Base-by-base conservation (phyloP, 2,329 filamentous ascomycete genomes). In the Fusarium austroafricanum region DNA sequence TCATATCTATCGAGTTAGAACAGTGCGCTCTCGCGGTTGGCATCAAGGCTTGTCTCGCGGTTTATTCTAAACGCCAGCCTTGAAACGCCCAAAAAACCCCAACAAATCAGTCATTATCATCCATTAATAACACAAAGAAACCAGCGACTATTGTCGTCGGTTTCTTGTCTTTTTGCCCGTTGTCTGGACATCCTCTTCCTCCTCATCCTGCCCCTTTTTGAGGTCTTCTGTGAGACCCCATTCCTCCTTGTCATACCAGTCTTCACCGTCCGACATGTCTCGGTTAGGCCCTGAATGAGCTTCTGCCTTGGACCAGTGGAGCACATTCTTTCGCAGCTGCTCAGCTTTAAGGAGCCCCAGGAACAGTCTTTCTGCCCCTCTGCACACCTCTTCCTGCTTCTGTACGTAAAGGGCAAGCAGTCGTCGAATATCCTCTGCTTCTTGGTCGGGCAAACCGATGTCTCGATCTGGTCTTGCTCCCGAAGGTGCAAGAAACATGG, bases 181-280 rank as follows among this genome's bases (percentile, higher is more conserved):
- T 66, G 84, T 83, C 65, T 83, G 81, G 61, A 81, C 83, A 66
- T 94, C 92, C 75, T 95, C 92, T 75, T 96, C 92, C 73, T 95
- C 92, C 75, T 92, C 90, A 65, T 94, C 91, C 72, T 92, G 90
- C 0, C 92, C 92, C 80, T 96, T 96, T 77, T 92, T 90, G 10
- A 95, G 80, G 69, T 92, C 90, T 64, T 92, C 90, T 10, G 87
- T 85, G 47, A 96, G 77, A 0, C 87, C 87, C 92, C 92, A 95
- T 79, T 93, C 91, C 53, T 93, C 90, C 74, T 87, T 87, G 78
- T 96, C 93, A 75, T 94, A 94, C 91, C 92, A 96, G 76, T 96
- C 93, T 81, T 96, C 93, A 12, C 92, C 92, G 75, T 96, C 93
- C 50, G 91, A 94, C 89, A 96, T 89, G 77, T 94, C 92, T 49